Percentiles rank a stretch among this genome's conserved stretches.
Conservation (phyloP, 1,139 yeast genomes). For the Lodderomyces oxycetoniae region DNA sequence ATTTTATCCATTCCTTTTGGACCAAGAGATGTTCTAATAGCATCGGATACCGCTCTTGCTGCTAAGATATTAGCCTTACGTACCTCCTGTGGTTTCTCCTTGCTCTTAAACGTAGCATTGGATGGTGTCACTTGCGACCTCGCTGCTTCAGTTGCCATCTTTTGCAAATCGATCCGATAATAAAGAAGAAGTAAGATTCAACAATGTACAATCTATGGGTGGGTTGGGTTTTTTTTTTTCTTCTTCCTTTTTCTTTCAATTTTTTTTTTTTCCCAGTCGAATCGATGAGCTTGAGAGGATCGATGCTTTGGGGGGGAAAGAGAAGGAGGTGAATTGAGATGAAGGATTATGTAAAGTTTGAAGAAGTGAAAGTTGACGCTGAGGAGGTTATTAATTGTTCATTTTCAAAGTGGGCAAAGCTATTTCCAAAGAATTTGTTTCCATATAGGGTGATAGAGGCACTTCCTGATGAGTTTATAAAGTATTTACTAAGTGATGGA, state of each 20-base stretch:
- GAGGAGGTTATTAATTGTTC: constrained; percentile 61
- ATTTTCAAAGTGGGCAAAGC: constrained; percentile 68
- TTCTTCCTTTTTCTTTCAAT: background rate
- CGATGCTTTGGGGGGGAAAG: background rate
- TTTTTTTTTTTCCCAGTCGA: too few species aligned
- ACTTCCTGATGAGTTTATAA: constrained; percentile 61
- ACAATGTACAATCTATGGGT: background rate
- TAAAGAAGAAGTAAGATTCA: background rate
- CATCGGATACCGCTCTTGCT: constrained; percentile 97
- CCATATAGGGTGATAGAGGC: constrained; percentile 57
- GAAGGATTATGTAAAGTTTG: constrained; percentile 21
- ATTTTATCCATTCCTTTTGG: constrained; percentile 99
- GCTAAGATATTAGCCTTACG: constrained; percentile 90
- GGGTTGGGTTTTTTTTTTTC: background rate
- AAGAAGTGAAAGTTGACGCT: constrained; percentile 35
- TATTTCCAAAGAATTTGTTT: constrained; percentile 48
- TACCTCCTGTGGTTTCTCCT: constrained; percentile 97
- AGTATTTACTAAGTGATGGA: constrained; percentile 73
- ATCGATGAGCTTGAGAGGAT: background rate
- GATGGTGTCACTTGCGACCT: constrained; percentile 46
- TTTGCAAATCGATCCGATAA: background rate
- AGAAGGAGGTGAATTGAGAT: background rate
- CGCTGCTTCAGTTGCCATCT: constrained; percentile 17
- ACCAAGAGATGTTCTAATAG: constrained; percentile 93
- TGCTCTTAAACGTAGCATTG: constrained; percentile 86